A percentile compares a stretch with the other conserved stretches of the same genome.
Evolutionary conservation across 495 filamentous ascomycete species (phyloP).

Genomic region (Neurospora sublineolata): DNA sequence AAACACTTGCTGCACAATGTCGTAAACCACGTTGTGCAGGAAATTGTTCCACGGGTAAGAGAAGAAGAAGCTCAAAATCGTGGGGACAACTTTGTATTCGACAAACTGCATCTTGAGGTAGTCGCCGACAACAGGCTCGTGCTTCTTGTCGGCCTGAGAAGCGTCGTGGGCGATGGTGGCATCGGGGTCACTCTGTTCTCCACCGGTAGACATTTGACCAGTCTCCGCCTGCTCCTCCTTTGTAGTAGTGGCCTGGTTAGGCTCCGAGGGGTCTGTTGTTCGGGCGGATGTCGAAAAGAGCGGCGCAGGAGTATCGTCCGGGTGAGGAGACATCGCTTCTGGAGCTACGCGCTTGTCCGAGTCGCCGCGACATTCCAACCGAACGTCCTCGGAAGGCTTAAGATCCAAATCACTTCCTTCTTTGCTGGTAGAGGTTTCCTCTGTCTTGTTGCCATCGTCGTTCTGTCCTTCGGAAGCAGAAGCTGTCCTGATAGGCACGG

Average conservation of each 20-base stretch:
- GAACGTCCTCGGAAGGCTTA: not conserved
- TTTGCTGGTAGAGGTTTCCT: not conserved
- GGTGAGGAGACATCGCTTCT: slow-evolving; percentile 35
- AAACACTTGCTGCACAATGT: slow-evolving; percentile 98
- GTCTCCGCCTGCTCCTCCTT: slow-evolving; percentile 2
- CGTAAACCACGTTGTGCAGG: slow-evolving; percentile 97
- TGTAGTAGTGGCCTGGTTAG: not conserved
- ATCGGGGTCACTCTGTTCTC: slow-evolving; percentile 6
- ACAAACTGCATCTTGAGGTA: slow-evolving; percentile 96
- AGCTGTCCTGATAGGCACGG: not conserved
- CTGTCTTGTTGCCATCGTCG: not conserved
- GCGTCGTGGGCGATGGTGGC: slow-evolving; percentile 6
- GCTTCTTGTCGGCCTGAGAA: not conserved
- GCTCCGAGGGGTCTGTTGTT: not conserved
- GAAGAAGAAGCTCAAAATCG: slow-evolving; percentile 97
- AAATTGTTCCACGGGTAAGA: slow-evolving; percentile 99
- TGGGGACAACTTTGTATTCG: slow-evolving; percentile 85
- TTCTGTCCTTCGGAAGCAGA: not conserved
- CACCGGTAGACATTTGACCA: slow-evolving; percentile 10
- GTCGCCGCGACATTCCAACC: not conserved
- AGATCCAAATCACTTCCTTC: not conserved
- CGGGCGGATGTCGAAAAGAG: slow-evolving; percentile 36
- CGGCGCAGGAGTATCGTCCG: slow-evolving; percentile 59
- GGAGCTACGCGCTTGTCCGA: not conserved
- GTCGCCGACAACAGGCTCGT: slow-evolving; percentile 87